phyloP scores from a whole-genome alignment of 2,329 filamentous ascomycete genomes.

The Rutstroemia sydowiana region DNA sequence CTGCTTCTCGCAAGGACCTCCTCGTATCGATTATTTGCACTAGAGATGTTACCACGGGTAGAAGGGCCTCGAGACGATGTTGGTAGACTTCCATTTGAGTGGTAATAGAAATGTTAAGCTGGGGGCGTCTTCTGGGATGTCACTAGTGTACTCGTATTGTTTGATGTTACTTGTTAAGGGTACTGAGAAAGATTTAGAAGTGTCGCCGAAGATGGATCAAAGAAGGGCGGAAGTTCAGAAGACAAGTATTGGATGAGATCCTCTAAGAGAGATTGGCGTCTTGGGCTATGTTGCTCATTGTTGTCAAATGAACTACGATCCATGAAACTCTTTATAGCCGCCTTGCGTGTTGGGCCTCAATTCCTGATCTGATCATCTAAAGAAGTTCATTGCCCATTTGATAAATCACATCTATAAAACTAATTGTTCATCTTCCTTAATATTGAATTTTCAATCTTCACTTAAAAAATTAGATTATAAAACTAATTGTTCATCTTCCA shows the following conservation, averaged over 20 bases:
- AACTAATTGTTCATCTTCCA: no score
- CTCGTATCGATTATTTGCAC: background rate
- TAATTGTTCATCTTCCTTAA: background rate
- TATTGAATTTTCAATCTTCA: background rate
- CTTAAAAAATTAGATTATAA: no score
- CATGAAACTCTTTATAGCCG: background rate
- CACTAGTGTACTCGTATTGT: background rate
- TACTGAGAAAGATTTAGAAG: background rate
- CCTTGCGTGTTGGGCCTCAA: background rate
- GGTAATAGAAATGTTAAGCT: background rate
- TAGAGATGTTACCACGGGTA: background rate
- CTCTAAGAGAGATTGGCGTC: background rate
- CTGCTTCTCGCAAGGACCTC: background rate
- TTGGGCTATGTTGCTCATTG: background rate
- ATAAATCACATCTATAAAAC: no score
- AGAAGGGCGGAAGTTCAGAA: background rate
- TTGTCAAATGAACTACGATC: background rate
- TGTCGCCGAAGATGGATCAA: background rate
- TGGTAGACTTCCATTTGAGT: background rate
- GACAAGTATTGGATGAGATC: background rate
- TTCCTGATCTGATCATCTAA: background rate
- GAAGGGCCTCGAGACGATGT: background rate
- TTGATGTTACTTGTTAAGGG: background rate
- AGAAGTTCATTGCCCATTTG: background rate
- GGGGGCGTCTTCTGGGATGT: background rate